Conservation (phyloP, 2,329 filamentous ascomycete genomes). For the Ceratocystis albifundus region DNA sequence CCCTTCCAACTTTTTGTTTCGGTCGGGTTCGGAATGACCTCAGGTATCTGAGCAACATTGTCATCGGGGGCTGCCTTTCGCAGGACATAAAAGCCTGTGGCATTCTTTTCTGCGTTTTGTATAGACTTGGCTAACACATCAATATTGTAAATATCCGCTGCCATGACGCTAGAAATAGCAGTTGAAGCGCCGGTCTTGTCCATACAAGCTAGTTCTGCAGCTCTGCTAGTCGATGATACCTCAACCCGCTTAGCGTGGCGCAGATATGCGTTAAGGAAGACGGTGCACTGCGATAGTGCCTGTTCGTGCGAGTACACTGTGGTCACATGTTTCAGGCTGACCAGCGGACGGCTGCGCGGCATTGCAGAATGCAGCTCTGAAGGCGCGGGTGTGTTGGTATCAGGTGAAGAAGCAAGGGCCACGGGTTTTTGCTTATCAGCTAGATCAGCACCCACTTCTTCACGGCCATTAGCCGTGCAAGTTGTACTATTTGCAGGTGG, state of each 20-base stretch:
- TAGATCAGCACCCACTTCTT: neutral
- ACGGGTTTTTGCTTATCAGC: neutral
- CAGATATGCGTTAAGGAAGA: slow-evolving; percentile 59
- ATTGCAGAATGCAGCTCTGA: slow-evolving; percentile 36
- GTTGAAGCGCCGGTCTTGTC: slow-evolving; percentile 50
- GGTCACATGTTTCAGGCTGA: slow-evolving; percentile 49
- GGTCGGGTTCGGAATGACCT: slow-evolving; percentile 16
- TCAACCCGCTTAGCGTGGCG: slow-evolving; percentile 69
- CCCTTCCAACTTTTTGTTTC: slow-evolving; percentile 19
- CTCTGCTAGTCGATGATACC: slow-evolving; percentile 72
- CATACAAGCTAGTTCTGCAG: slow-evolving; percentile 62
- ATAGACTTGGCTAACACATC: slow-evolving; percentile 58
- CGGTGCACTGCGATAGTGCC: slow-evolving; percentile 81
- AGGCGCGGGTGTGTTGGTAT: slow-evolving; percentile 41
- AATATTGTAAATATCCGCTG: slow-evolving; percentile 56
- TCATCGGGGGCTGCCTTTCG: slow-evolving; percentile 29
- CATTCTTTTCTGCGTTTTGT: slow-evolving; percentile 64
- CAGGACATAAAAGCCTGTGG: slow-evolving; percentile 67
- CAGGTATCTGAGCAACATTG: slow-evolving; percentile 16
- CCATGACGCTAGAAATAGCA: slow-evolving; percentile 66
- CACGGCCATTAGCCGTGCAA: neutral
- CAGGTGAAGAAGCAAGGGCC: slow-evolving; percentile 31
- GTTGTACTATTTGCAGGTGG: slow-evolving; percentile 19
- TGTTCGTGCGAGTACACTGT: slow-evolving; percentile 89
- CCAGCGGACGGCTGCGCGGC: slow-evolving; percentile 39